phyloP scores from a whole-genome alignment of 2,329 filamentous ascomycete genomes.

The Colletotrichum tanaceti region DNA sequence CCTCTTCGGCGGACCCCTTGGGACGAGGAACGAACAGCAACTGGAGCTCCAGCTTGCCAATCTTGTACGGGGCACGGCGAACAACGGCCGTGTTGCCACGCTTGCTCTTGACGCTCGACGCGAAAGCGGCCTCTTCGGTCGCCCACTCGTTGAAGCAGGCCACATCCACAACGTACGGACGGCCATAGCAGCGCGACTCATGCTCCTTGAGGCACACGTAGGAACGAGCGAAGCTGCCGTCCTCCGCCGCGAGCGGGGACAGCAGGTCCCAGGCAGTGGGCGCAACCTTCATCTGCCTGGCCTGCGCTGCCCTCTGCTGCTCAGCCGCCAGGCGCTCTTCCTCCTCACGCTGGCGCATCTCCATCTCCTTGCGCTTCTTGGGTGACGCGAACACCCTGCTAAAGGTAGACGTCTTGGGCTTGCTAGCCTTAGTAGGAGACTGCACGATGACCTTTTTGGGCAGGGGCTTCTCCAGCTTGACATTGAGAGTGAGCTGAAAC shows the following conservation, averaged over 20 bases:
- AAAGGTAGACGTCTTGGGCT: conserved; percentile 87
- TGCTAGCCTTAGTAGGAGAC: conserved; percentile 72
- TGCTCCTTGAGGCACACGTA: conserved; percentile 96
- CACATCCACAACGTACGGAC: conserved; percentile 87
- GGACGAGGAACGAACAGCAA: conserved; percentile 94
- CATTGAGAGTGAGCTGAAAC: conserved; percentile 96
- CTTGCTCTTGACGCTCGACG: conserved; percentile 95
- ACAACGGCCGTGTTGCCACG: conserved; percentile 76
- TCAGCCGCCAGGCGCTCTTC: conserved; percentile 77
- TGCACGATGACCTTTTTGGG: conserved; percentile 59
- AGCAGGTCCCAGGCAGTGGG: conserved; percentile 87
- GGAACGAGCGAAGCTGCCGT: conserved; percentile 93
- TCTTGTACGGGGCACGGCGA: conserved; percentile 92
- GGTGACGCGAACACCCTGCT: conserved; percentile 93
- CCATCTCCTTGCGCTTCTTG: conserved; percentile 95
- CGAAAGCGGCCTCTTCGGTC: conserved; percentile 80
- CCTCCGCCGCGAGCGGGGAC: conserved; percentile 85
- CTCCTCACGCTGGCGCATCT: conserved; percentile 84
- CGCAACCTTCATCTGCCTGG: conserved; percentile 70
- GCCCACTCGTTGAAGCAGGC: conserved; percentile 99
- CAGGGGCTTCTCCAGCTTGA: conserved; percentile 87
- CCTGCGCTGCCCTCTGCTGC: conserved; percentile 72
- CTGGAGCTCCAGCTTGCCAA: conserved; percentile 94
- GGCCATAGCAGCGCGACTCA: conserved; percentile 87
- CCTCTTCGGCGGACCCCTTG: conserved; percentile 86